phyloP scores from a whole-genome alignment of 2,329 filamentous ascomycete genomes.

The Pyrenophora seminiperda region DNA sequence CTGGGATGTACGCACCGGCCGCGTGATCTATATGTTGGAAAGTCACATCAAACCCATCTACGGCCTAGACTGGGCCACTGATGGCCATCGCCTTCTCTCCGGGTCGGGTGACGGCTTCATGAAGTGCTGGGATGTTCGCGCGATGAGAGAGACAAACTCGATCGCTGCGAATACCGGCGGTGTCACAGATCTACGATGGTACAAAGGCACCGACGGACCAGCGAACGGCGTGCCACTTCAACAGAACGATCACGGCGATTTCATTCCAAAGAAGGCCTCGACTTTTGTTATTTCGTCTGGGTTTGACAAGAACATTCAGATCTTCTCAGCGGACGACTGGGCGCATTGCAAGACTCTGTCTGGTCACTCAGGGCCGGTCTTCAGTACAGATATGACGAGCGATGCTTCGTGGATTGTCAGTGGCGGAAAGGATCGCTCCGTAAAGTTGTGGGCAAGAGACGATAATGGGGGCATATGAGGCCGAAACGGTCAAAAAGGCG shows the following conservation, averaged over 20 bases:
- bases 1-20: conserved; percentile 91
- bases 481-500: not conserved
- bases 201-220: conserved; percentile 81
- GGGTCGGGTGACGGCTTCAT: conserved; percentile 94
- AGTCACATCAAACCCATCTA: conserved; percentile 93
- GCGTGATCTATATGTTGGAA: conserved; percentile 95
- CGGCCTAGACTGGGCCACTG: conserved; percentile 87
- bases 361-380: conserved; percentile 89
- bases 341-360: conserved; percentile 82
- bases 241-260: conserved; percentile 67
- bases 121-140: conserved; percentile 96
- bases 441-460: conserved; percentile 94
- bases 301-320: conserved; percentile 93
- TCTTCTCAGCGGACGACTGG: conserved; percentile 98
- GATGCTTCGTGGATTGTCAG: conserved; percentile 94
- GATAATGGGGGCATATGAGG: conserved; percentile 44
- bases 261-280: conserved; percentile 77
- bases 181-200: conserved; percentile 93
- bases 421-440: conserved; percentile 89
- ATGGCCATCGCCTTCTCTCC: conserved; percentile 90
- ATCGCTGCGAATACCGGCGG: conserved; percentile 91
- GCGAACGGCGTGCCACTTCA: conserved; percentile 65
- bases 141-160: conserved; percentile 80
- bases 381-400: conserved; percentile 84
- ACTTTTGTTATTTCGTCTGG: conserved; percentile 91